Conservation (phyloP, 1,139 yeast species). For the Pichia cactophila region DNA sequence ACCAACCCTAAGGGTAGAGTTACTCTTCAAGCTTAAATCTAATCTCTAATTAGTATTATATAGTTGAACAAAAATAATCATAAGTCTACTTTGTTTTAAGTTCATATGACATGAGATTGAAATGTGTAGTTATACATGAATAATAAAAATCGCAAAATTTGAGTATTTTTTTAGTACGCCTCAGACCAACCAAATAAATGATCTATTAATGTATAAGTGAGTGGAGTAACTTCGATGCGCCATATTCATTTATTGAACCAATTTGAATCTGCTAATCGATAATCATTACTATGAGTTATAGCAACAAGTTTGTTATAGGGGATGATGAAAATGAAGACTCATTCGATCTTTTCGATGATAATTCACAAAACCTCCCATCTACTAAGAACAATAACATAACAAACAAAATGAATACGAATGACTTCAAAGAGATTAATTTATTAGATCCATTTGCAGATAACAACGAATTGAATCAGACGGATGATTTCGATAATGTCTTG, state of each 20-base stretch:
- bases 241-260: not conserved
- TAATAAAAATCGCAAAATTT: too few relatives aligned
- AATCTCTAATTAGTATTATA: constrained; percentile 10
- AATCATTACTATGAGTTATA: constrained; percentile 11
- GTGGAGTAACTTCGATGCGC: not conserved
- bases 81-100: not conserved
- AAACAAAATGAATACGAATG: not conserved
- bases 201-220: too few relatives aligned
- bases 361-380: not conserved
- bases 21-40: constrained; percentile 85
- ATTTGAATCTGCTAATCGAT: not conserved
- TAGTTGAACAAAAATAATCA: constrained; percentile 6
- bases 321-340: constrained; percentile 16
- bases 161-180: too few relatives aligned
- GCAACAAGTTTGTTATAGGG: constrained; percentile 12
- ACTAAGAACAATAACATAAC: not conserved
- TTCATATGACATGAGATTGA: too few relatives aligned
- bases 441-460: constrained; percentile 17
- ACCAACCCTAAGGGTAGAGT: constrained; percentile 99
- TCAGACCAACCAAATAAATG: too few relatives aligned
- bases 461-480: constrained; percentile 1
- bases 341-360: constrained; percentile 5
- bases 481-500: constrained; percentile 3
- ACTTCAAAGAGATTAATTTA: not conserved
- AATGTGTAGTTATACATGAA: too few relatives aligned